Conservation (phyloP, 768 basidiomycete genomes). For the Fibroporia radiculosa region DNA sequence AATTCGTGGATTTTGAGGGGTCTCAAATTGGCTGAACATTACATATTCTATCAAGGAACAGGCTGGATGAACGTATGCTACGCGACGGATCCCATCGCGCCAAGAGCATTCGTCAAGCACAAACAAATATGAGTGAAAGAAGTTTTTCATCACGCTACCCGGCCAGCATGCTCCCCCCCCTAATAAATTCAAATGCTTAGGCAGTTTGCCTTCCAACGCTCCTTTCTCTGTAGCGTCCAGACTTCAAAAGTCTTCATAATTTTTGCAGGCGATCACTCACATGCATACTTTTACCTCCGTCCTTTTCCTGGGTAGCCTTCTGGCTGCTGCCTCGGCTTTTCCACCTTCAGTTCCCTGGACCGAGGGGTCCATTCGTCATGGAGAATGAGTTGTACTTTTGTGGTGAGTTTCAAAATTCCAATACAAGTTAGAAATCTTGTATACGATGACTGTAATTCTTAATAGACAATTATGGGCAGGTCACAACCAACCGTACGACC, state of each 20-base stretch:
- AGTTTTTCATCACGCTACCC: conserved; percentile 15
- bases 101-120: conserved; percentile 4
- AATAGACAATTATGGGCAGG: conserved; percentile 55
- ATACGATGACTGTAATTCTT: not conserved
- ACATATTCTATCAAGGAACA: too few relatives aligned
- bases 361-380: conserved; percentile 63
- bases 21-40: too few relatives aligned
- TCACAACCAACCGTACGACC: conserved; percentile 46
- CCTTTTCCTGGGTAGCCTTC: conserved; percentile 28
- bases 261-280: conserved; percentile 3
- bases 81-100: not conserved
- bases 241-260: not conserved
- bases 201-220: conserved; percentile 3
- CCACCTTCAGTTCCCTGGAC: conserved; percentile 66
- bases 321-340: conserved; percentile 41
- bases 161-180: conserved; percentile 1
- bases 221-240: conserved; percentile 1
- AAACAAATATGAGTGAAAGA: conserved; percentile 21
- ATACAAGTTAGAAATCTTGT: not conserved
- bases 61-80: too few relatives aligned
- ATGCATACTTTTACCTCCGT: conserved; percentile 30
- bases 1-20: too few relatives aligned
- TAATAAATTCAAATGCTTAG: too few relatives aligned
- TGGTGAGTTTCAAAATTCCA: conserved; percentile 40
- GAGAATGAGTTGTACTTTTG: conserved; percentile 56